Conservation (phyloP, 441 rosid species). For the Viola pubescens region DNA sequence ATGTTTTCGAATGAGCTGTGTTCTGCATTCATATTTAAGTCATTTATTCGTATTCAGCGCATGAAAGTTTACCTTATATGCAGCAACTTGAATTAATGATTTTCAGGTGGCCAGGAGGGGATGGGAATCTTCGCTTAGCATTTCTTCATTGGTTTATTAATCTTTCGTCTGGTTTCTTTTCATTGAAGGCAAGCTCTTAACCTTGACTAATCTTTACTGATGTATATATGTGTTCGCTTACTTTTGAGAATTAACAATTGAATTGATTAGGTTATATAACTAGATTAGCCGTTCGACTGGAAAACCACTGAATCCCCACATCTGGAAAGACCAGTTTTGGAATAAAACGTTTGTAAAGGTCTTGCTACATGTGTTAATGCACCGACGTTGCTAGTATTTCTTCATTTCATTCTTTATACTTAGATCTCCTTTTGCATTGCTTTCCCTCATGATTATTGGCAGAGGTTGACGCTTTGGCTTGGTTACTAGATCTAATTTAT, state of each 20-base stretch:
- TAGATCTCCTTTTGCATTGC: neutral
- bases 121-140: slow-evolving; percentile 35
- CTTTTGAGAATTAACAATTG: too few species aligned
- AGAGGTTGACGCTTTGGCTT: slow-evolving; percentile 16
- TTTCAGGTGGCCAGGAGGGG: slow-evolving; percentile 66
- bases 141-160: slow-evolving; percentile 54
- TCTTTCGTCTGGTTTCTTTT: slow-evolving; percentile 54
- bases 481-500: slow-evolving; percentile 11
- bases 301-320: too few species aligned
- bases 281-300: too few species aligned
- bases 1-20: too few species aligned
- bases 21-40: too few species aligned
- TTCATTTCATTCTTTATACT: slow-evolving; percentile 5
- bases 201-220: neutral
- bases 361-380: neutral
- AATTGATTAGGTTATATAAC: too few species aligned
- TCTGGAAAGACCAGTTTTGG: too few species aligned
- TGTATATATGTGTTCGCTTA: neutral
- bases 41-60: too few species aligned
- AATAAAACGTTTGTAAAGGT: too few species aligned
- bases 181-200: slow-evolving; percentile 48
- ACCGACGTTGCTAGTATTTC: neutral
- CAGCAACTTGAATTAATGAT: slow-evolving; percentile 12
- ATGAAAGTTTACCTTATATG: too few species aligned
- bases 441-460: neutral